phyloP scores from a whole-genome alignment of 228 moss, liverwort and hornwort genomes.

The Sphagnum fallax region DNA sequence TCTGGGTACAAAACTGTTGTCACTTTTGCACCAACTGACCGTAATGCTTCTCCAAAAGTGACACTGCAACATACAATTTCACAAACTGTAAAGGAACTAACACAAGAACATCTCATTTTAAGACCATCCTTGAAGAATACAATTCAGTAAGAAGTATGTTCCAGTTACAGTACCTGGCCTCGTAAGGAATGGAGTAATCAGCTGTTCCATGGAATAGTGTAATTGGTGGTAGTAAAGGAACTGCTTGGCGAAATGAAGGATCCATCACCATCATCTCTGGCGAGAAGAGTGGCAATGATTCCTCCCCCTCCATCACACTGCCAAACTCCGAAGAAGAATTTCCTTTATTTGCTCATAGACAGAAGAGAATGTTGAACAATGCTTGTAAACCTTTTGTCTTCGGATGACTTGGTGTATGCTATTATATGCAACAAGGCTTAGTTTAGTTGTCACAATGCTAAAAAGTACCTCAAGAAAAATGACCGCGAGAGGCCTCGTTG shows the following conservation, averaged over 20 bases:
- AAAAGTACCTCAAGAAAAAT: slow-evolving; percentile 57
- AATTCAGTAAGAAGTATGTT: too few species aligned
- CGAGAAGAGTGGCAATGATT: slow-evolving; percentile 53
- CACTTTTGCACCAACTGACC: slow-evolving; percentile 35
- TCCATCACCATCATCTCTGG: slow-evolving; percentile 43
- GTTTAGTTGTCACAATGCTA: too few species aligned
- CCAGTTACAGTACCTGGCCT: slow-evolving; percentile 40
- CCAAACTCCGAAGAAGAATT: not conserved
- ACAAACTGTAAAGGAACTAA: too few species aligned
- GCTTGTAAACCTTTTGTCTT: too few species aligned
- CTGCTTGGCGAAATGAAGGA: slow-evolving; percentile 35
- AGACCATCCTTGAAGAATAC: too few species aligned
- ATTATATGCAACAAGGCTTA: too few species aligned
- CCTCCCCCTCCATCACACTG: slow-evolving; percentile 78
- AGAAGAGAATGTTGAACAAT: too few species aligned
- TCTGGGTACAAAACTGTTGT: slow-evolving; percentile 26
- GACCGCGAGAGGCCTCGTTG: slow-evolving; percentile 65
- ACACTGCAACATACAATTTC: slow-evolving; percentile 26
- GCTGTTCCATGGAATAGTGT: slow-evolving; percentile 59
- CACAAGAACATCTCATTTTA: too few species aligned
- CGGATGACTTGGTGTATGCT: too few species aligned
- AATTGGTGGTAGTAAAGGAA: slow-evolving; percentile 56
- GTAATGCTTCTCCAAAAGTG: slow-evolving; percentile 37
- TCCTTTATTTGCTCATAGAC: too few species aligned
- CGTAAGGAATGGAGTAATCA: slow-evolving; percentile 64